Percentiles rank a stretch among this genome's conserved stretches.
phyloP scores from a whole-genome alignment of 106 monocot species.

The Apostasia ramifera region DNA sequence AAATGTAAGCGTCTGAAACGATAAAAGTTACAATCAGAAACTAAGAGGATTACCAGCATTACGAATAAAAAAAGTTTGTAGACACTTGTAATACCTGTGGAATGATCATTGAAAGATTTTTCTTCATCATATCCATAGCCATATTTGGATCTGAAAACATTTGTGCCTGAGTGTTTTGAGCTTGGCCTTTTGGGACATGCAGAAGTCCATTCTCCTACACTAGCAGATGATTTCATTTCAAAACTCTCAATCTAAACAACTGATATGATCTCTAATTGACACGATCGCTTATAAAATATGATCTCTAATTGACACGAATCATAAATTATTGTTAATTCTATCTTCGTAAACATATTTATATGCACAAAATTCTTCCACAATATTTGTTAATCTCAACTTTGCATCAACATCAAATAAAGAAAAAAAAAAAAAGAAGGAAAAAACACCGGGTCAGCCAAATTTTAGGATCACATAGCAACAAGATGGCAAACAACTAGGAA shows the following conservation, averaged over 20 bases:
- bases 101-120: constrained; percentile 97
- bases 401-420: background rate
- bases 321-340: too few species aligned
- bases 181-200: constrained; percentile 89
- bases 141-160: constrained; percentile 99
- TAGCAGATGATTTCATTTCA: background rate
- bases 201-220: constrained; percentile 92
- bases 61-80: background rate
- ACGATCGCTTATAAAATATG: too few species aligned
- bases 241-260: background rate
- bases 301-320: too few species aligned
- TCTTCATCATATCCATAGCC: constrained; percentile 99
- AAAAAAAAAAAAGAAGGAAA: background rate
- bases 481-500: background rate
- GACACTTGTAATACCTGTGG: constrained; percentile 60
- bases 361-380: too few species aligned
- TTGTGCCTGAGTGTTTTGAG: constrained; percentile 87
- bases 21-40: background rate
- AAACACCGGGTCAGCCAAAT: background rate
- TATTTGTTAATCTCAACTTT: too few species aligned
- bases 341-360: too few species aligned
- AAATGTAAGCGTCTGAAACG: constrained; percentile 97
- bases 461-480: background rate
- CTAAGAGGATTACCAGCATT: background rate
- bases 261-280: too few species aligned